Evolutionary conservation across 73 alveolate species (phyloP), one percentile per base, ranked within the genome.

Genomic region (Breviolum minutum): DNA sequence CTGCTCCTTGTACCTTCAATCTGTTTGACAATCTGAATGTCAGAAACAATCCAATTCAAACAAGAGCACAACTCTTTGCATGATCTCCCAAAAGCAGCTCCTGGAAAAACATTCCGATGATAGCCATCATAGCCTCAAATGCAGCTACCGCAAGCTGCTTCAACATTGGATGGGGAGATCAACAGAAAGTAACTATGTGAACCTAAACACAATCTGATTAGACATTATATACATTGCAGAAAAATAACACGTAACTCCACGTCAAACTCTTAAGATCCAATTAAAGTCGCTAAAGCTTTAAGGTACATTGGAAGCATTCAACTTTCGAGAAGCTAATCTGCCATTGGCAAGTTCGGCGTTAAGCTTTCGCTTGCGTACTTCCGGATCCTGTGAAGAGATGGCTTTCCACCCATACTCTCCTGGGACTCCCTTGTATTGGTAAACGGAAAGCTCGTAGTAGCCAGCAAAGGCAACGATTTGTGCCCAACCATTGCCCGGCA

Each of bases 341-440:
- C 94, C 94, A n/a, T 84, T 84, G 94, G 94, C 94, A 17, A 84
- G 94, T 63, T 84, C 94, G 60, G 94, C 94, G 40, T 26, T 84
- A 54, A 84, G 94, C 94, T 84, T 84, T 14, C 61, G 48, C 94
- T 61, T 84, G 40, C 76, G 73, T 13, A n/a, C 40, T 76, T 84
- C 94, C 14, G 74, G 54, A 7, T 84, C 94, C 20, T 73, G 26
- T 13, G 89, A 26, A 30, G 68, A 32, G 66, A 80, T 26, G 66
- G 66, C 63, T 66, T 80, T 80, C 89, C 89, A 80, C 40, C 89
- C 89, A 29, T 80, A 80, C 2, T 26, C 63, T 12, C 89, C 89
- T 29, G 89, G 89, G 12, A 13, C 66, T 10, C 89, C 89, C 68
- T 80, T 32, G 89, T 30, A 80, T 32, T 80, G 29, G 89, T 80